phyloP scores from a whole-genome alignment of 1,284 basidiomycete genomes.

The Cutaneotrichosporon mucoides region DNA sequence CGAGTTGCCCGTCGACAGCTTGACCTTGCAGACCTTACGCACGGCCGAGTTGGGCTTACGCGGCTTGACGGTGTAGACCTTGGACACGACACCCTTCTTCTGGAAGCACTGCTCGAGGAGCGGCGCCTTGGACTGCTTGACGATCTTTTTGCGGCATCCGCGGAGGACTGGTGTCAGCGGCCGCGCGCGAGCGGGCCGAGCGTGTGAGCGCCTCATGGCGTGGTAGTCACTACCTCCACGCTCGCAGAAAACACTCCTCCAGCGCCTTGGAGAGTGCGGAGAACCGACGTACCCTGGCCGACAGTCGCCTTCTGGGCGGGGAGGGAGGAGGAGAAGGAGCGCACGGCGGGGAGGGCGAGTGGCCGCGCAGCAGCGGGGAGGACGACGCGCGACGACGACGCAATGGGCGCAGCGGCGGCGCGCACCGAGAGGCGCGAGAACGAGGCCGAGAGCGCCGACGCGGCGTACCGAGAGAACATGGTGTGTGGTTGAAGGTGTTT shows the following conservation, averaged over 20 bases:
- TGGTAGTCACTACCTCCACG: too few relatives aligned
- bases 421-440: slow-evolving; percentile 30
- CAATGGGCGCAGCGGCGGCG: slow-evolving; percentile 18
- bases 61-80: slow-evolving; percentile 79
- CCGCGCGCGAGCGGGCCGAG: too few relatives aligned
- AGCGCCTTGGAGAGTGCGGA: too few relatives aligned
- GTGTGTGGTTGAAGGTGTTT: background rate
- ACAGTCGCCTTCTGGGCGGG: slow-evolving; percentile 61
- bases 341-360: slow-evolving; percentile 33
- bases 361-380: slow-evolving; percentile 1
- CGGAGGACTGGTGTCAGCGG: slow-evolving; percentile 22
- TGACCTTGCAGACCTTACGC: slow-evolving; percentile 92
- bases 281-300: slow-evolving; percentile 58
- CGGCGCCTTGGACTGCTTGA: slow-evolving; percentile 61
- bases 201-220: too few relatives aligned
- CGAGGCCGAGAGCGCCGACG: slow-evolving; percentile 26
- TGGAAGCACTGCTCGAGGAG: slow-evolving; percentile 74
- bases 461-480: slow-evolving; percentile 19
- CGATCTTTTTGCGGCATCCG: slow-evolving; percentile 45
- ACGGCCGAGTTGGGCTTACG: slow-evolving; percentile 99
- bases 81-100: slow-evolving; percentile 82
- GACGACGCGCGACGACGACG: slow-evolving; percentile 26
- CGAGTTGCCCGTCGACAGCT: slow-evolving; percentile 82
- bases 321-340: slow-evolving; percentile 64
- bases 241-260: too few relatives aligned